Evolutionary conservation across 2,329 filamentous ascomycete species (phyloP).

Genomic region (Paraphaeosphaeria minitans): DNA sequence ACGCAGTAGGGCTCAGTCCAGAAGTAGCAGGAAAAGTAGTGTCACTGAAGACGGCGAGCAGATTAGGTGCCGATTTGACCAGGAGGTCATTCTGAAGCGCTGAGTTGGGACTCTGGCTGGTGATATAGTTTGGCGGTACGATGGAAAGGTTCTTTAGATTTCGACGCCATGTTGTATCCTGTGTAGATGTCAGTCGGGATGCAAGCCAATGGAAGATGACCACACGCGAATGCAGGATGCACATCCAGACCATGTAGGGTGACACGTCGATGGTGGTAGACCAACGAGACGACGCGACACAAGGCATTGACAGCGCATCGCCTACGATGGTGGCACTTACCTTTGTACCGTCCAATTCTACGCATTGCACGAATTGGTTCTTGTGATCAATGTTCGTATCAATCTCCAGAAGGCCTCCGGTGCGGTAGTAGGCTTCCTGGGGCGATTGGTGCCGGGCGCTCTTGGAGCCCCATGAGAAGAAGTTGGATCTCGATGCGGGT

Average conservation of each 20-base stretch:
- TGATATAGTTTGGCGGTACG: conserved; percentile 29
- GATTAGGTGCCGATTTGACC: conserved; percentile 38
- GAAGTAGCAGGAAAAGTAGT: conserved; percentile 47
- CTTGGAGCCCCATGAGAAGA: conserved; percentile 52
- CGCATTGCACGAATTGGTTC: conserved; percentile 18
- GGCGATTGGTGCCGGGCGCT: conserved; percentile 36
- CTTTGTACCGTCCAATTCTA: conserved; percentile 29
- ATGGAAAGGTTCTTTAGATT: conserved; percentile 40
- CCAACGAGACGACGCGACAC: conserved; percentile 5
- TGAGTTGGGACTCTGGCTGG: conserved; percentile 30
- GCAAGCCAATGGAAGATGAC: conserved; percentile 40
- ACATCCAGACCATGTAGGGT: conserved; percentile 1
- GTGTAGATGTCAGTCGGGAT: conserved; percentile 12
- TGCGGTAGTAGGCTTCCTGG: conserved; percentile 43
- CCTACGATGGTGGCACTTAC: conserved; percentile 29
- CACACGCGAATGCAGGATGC: conserved; percentile 34
- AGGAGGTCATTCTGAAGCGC: conserved; percentile 36
- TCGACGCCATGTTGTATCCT: conserved; percentile 32
- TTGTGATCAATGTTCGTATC: conserved; percentile 27
- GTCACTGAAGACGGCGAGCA: conserved; percentile 51
- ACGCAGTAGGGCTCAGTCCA: conserved; percentile 37
- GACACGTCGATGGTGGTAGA: conserved; percentile 28
- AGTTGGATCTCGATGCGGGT: conserved; percentile 50
- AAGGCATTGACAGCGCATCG: conserved; percentile 34
- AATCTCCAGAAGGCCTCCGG: conserved; percentile 48